Percentiles rank a stretch among this genome's conserved stretches.
These are phyloP conservation scores for Epichloe sibirici DNA, from an alignment of 2,329 filamentous ascomycete species.

Conservation along the genomic window DNA sequence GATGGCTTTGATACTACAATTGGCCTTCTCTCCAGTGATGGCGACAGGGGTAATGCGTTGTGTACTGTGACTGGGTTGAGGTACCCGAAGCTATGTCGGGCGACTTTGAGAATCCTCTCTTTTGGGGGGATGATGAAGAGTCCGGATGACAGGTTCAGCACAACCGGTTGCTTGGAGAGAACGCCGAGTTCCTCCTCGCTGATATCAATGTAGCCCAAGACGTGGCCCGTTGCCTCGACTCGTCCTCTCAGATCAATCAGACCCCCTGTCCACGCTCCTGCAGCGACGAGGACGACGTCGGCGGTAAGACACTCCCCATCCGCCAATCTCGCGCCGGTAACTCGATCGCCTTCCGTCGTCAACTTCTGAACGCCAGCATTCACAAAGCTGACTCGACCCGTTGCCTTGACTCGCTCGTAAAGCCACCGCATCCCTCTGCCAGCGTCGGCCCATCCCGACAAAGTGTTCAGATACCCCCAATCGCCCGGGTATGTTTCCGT, in stretches of 20 bases:
- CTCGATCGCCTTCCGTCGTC: conserved; percentile 23
- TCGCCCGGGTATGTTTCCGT: conserved; percentile 43
- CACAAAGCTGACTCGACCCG: conserved; percentile 43
- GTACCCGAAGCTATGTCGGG: conserved; percentile 59
- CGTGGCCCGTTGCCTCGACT: conserved; percentile 71
- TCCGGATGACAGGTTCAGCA: conserved; percentile 59
- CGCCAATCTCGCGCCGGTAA: conserved; percentile 41
- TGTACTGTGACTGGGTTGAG: conserved; percentile 34
- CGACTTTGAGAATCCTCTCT: conserved; percentile 52
- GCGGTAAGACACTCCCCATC: conserved; percentile 33
- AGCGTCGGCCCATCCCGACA: conserved; percentile 72
- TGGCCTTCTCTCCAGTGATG: conserved; percentile 13
- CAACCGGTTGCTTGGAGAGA: conserved; percentile 55
- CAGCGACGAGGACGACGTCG: conserved; percentile 66
- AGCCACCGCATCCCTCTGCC: conserved; percentile 57
- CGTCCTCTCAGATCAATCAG: conserved; percentile 68
- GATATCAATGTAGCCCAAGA: conserved; percentile 65
- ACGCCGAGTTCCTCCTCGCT: conserved; percentile 55
- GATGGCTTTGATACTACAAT: conserved; percentile 24
- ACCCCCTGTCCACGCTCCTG: conserved; percentile 75
- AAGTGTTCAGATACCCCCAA: conserved; percentile 62
- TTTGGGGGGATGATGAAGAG: conserved; percentile 64
- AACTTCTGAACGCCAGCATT: conserved; percentile 35
- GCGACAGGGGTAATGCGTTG: conserved; percentile 20
- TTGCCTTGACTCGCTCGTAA: conserved; percentile 38